Percentiles rank a stretch among this genome's conserved stretches.
Evolutionary conservation across 495 filamentous ascomycete genomes (phyloP).

Genomic region (Penicillium bovifimosum): DNA sequence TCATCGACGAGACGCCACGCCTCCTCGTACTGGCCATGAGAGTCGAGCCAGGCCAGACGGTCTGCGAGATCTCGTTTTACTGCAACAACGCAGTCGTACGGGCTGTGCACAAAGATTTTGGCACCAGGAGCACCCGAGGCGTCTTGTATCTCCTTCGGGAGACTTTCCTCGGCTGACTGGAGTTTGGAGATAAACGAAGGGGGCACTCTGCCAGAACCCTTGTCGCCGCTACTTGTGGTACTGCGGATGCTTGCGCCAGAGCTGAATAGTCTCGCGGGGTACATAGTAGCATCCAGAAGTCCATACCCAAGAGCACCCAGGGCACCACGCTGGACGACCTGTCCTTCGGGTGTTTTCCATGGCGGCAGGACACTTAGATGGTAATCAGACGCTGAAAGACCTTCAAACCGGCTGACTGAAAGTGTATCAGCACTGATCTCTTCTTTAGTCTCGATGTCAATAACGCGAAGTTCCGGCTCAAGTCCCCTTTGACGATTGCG

Average conservation of each 20-base stretch:
- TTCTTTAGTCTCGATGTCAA: conserved; percentile 76
- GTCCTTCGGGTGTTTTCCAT: conserved; percentile 51
- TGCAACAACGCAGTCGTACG: conserved; percentile 87
- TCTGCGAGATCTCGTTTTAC: conserved; percentile 79
- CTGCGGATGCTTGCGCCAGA: conserved; percentile 81
- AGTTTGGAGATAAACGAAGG: conserved; percentile 39
- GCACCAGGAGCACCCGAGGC: conserved; percentile 58
- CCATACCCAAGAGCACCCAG: conserved; percentile 60
- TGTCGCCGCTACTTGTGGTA: conserved; percentile 56
- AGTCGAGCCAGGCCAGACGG: conserved; percentile 77
- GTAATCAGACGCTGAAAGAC: conserved; percentile 85
- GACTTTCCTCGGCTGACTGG: conserved; percentile 22
- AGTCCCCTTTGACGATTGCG: conserved; percentile 67
- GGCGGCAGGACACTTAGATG: conserved; percentile 80
- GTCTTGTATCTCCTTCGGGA: conserved; percentile 40
- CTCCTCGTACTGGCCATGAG: conserved; percentile 69
- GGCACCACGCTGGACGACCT: conserved; percentile 57
- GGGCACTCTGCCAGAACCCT: conserved; percentile 40
- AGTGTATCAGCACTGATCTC: conserved; percentile 77
- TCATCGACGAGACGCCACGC: conserved; percentile 85
- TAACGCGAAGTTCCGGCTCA: conserved; percentile 82
- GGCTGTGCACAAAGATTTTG: conserved; percentile 94
- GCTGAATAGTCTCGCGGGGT: conserved; percentile 76
- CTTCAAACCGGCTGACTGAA: conserved; percentile 76
- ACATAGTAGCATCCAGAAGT: conserved; percentile 75